Conservation (phyloP, 2,329 filamentous ascomycete species). For the Colletotrichum sp. region DNA sequence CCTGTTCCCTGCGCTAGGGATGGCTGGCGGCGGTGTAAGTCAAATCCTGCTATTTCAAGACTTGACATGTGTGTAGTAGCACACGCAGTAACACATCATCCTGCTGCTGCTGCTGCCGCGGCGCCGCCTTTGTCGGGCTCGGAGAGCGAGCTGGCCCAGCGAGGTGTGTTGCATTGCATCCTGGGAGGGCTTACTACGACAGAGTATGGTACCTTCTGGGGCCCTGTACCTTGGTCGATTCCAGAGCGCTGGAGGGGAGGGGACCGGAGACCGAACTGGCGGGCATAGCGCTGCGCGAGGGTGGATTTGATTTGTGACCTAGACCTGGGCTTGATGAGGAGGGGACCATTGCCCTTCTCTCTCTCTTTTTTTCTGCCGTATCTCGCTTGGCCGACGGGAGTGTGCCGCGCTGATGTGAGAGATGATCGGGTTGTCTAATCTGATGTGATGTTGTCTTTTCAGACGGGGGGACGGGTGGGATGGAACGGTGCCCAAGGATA, state of each 20-base stretch:
- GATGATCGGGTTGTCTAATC: neutral
- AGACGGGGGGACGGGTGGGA: neutral
- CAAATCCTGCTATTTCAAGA: neutral
- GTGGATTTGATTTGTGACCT: neutral
- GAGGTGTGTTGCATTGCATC: conserved; percentile 17
- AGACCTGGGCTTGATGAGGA: neutral
- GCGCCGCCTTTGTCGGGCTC: neutral
- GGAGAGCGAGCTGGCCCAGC: neutral
- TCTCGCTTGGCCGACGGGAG: conserved; percentile 14
- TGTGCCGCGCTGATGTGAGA: conserved; percentile 2
- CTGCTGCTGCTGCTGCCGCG: neutral
- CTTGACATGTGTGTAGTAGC: neutral
- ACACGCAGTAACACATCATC: neutral
- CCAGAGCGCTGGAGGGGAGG: neutral
- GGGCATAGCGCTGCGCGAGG: neutral
- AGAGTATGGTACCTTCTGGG: neutral
- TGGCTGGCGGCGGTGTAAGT: conserved; percentile 1
- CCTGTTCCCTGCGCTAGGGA: neutral
- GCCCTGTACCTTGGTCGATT: neutral
- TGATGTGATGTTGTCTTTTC: neutral
- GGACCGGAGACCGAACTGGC: conserved; percentile 6
- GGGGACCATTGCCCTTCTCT: neutral
- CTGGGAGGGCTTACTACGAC: neutral
- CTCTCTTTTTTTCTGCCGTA: neutral
- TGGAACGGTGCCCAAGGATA: neutral